phyloP scores from a whole-genome alignment of 2,329 filamentous ascomycete species.

The Orbilia ellipsospora region DNA sequence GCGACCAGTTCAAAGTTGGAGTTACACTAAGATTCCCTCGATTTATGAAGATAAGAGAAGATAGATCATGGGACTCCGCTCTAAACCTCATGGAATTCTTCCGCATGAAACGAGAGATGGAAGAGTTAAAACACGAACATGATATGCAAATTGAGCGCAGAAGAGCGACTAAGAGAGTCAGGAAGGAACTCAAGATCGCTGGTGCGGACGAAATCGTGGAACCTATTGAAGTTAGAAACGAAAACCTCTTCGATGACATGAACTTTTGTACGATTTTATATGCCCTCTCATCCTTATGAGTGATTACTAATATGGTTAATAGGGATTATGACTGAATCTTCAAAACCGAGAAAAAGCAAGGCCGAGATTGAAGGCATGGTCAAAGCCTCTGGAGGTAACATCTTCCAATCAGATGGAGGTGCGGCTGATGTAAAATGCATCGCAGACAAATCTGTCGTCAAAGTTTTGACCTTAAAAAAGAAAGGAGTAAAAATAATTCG shows the following conservation, averaged over 20 bases:
- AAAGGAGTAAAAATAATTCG: constrained; percentile 78
- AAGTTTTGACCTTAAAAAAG: constrained; percentile 80
- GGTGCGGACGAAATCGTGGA: constrained; percentile 69
- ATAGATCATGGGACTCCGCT: constrained; percentile 84
- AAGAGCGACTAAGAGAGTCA: constrained; percentile 73
- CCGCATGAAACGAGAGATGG: constrained; percentile 75
- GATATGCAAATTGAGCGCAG: constrained; percentile 77
- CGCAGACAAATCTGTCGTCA: constrained; percentile 80
- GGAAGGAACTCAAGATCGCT: constrained; percentile 76
- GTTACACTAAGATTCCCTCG: constrained; percentile 90
- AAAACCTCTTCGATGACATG: constrained; percentile 55
- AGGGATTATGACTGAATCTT: constrained; percentile 79
- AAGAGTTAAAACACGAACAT: constrained; percentile 76
- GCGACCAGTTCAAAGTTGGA: constrained; percentile 80
- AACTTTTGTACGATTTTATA: constrained; percentile 55
- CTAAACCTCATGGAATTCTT: constrained; percentile 80
- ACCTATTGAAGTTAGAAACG: constrained; percentile 64
- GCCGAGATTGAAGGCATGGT: constrained; percentile 81
- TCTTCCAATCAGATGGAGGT: constrained; percentile 78
- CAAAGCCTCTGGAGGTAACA: constrained; percentile 81
- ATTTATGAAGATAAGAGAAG: constrained; percentile 82
- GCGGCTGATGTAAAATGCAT: constrained; percentile 75
- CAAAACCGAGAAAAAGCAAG: constrained; percentile 79
- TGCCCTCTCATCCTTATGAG: background rate
- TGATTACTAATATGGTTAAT: constrained; percentile 36